A percentile compares a stretch with the other conserved stretches of the same genome.
phyloP scores from a whole-genome alignment of 2,329 filamentous ascomycete genomes.

The Fonsecaea erecta region DNA sequence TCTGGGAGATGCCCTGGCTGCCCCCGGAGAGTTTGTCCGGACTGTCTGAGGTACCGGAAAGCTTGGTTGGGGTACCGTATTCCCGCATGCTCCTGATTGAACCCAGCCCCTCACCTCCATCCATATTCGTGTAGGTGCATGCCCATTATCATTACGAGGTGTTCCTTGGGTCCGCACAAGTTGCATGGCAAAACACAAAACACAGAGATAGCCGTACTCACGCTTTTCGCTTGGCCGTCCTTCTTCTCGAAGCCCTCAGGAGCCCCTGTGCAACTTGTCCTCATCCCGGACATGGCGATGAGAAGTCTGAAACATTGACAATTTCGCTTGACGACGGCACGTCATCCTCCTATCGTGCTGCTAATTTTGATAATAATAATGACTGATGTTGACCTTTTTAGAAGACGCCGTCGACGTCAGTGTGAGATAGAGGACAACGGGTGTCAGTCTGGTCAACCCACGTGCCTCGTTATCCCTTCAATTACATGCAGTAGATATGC shows the following conservation, averaged over 20 bases:
- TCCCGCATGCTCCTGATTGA: too few relatives aligned
- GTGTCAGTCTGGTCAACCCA: not conserved
- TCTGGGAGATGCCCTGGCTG: too few relatives aligned
- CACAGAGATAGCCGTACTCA: too few relatives aligned
- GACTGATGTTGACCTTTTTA: not conserved
- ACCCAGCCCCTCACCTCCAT: too few relatives aligned
- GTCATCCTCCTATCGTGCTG: not conserved
- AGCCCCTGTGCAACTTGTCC: conserved; percentile 1
- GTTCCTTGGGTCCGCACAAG: too few relatives aligned
- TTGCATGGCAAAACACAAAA: too few relatives aligned
- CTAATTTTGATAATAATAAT: conserved; percentile 6
- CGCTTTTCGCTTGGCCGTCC: too few relatives aligned
- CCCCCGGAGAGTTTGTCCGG: conserved; percentile 4
- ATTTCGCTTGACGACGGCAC: conserved; percentile 5
- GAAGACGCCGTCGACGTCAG: not conserved
- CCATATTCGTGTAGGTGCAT: too few relatives aligned
- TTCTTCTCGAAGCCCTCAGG: not conserved
- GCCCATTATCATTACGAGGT: too few relatives aligned
- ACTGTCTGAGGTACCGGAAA: not conserved
- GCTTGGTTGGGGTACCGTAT: not conserved
- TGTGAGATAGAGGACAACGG: not conserved
- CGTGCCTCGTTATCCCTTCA: too few relatives aligned
- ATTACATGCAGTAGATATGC: too few relatives aligned
- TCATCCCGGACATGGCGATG: not conserved
- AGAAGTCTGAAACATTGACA: not conserved